Evolutionary conservation across 306 rosid species (phyloP), one percentile per base, ranked within the genome.

Genomic region (Gillenia trifoliata): DNA sequence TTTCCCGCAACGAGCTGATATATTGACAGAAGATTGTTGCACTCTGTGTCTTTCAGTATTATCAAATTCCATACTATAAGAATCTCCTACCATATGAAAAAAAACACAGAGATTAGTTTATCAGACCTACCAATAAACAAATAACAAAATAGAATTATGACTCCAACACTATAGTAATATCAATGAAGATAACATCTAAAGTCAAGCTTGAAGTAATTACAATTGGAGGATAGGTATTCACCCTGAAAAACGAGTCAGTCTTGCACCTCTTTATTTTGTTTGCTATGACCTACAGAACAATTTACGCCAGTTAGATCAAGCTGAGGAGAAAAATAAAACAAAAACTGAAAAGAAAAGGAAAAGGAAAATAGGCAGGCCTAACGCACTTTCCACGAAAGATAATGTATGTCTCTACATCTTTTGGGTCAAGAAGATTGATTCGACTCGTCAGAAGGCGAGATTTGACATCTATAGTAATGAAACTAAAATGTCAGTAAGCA

Each of bases 201-300:
- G 33, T 8, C 15, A 17, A 70, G 54, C 66, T 57, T 73, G 59
- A 66, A 72, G 71, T 78, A 62, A 77, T 81, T 25, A 52, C 11
- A 75, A 81, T 71, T 41, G 68, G 72, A 70, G 70, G 67, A 66
- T 73, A 75, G 81, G 55, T 62, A 80, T 87, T 86, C 77, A 93
- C 98, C 97, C 84, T 20, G 90, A 72, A 83, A 83, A 90, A 85
- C 38, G 99, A 83, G 84, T 94, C 99, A 12, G 97, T 94, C 84
- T 94, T 94, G 92, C 99, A 94, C 68, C 97, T 96, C 74, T 94
- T 94, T 81, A 94, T 92, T 89, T 94, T 94, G 96, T 84, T 92
- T 69, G 80, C 86, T 85, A 94, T 88, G 68, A 87, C 88, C 98
- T 94, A 75, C 85, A 81, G 80, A 80, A 83, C 57, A 88, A 75